Evolutionary conservation across 345 rosid genomes (phyloP).

Genomic region (Gynandropsis gynandra): DNA sequence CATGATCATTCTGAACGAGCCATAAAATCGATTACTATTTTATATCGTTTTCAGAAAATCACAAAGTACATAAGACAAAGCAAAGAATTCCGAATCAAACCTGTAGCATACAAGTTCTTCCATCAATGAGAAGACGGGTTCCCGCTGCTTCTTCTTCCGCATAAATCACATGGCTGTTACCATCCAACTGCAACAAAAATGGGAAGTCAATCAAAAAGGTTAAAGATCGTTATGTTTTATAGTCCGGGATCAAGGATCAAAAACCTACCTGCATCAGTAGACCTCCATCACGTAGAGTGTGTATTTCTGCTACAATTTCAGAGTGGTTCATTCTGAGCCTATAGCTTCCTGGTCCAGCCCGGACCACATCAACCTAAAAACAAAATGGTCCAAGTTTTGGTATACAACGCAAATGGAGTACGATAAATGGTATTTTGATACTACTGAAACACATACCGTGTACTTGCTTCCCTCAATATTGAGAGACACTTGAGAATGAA

Average conservation of each 20-base stretch:
- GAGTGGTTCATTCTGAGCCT: slow-evolving; percentile 81
- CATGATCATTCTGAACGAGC: slow-evolving; percentile 75
- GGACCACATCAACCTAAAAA: slow-evolving; percentile 78
- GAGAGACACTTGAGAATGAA: slow-evolving; percentile 90
- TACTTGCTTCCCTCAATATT: slow-evolving; percentile 99
- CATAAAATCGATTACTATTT: slow-evolving; percentile 18
- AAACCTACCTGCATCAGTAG: slow-evolving; percentile 91
- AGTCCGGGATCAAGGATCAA: slow-evolving; percentile 15
- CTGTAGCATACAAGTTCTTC: slow-evolving; percentile 98
- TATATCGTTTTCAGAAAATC: neutral
- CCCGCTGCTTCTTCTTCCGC: slow-evolving; percentile 99
- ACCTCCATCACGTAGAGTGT: slow-evolving; percentile 98
- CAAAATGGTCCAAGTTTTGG: slow-evolving; percentile 9
- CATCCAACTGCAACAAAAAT: slow-evolving; percentile 64
- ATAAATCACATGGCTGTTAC: slow-evolving; percentile 97
- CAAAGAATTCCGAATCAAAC: slow-evolving; percentile 29
- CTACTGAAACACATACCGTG: slow-evolving; percentile 40
- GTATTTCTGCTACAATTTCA: slow-evolving; percentile 92
- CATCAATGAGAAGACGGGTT: slow-evolving; percentile 97
- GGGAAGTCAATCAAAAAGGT: slow-evolving; percentile 11
- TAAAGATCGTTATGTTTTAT: slow-evolving; percentile 10
- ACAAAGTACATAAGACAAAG: slow-evolving; percentile 3
- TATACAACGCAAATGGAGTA: slow-evolving; percentile 8
- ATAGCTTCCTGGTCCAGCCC: slow-evolving; percentile 95
- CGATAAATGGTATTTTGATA: slow-evolving; percentile 11